Evolutionary conservation across 257 asterid genomes (phyloP), one percentile per base, ranked within the genome.

Genomic region (Galeopsis tetrahit): DNA sequence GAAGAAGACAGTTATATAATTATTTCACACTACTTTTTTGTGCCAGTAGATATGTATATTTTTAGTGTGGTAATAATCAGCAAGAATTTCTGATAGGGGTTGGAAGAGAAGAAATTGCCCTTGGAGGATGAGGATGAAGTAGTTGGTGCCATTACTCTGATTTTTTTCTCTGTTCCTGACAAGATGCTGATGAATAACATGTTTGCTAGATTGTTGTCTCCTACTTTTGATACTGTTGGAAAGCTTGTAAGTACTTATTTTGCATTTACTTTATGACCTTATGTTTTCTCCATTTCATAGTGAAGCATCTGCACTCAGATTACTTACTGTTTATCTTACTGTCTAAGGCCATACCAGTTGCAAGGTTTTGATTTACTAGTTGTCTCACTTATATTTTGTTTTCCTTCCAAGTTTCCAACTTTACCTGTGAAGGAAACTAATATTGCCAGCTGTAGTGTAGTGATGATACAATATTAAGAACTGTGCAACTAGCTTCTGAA

Each of bases 111-210:
- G 84, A 82, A 79, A 72, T 78, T 92, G 74, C 82, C 94, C 39
- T 78, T 83, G 71, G 96, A 86, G 79, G 91, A 85, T 66, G 98
- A 92, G 85, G 94, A 92, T 79, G 96, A 87, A 87, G 87, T 92
- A 58, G 86, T 88, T 42, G 82, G 86, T 63, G 96, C 94, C 51
- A 87, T 92, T 83, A 81, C 89, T 59, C 78, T 82, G 71, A 79
- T 88, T 79, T 81, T 92, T 83, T 88, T 86, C 75, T 85, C 92
- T 74, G 79, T 88, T 72, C 89, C 94, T 77, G 86, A 88, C 82
- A 80, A 83, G 82, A 82, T 83, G 85, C 86, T 92, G 92, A 90
- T 80, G 90, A 83, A 69, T 72, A 87, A 72, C 82, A 79, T 90
- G 81, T 82, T 92, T 69, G 82, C 86, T 63, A 80, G 88, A 78